phyloP scores from a whole-genome alignment of 257 asterid species.

The Lithospermum erythrorhizon region DNA sequence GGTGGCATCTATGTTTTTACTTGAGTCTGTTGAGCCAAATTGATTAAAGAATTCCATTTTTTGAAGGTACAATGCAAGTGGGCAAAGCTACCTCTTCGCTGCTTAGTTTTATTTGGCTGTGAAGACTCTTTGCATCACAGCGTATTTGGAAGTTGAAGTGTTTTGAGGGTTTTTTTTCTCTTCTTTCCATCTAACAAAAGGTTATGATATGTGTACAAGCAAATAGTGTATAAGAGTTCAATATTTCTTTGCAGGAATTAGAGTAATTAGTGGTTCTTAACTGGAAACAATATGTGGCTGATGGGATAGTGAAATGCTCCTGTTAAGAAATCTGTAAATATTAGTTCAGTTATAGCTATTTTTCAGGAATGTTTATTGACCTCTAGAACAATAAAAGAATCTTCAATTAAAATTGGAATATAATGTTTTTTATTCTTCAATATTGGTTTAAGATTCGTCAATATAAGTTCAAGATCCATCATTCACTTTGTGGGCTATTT shows the following conservation, averaged over 20 bases:
- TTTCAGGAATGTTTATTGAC: too few relatives aligned
- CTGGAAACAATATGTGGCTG: too few relatives aligned
- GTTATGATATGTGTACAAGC: not conserved
- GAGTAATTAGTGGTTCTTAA: too few relatives aligned
- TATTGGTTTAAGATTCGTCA: too few relatives aligned
- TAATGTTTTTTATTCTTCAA: too few relatives aligned
- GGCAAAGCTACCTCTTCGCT: conserved; percentile 3
- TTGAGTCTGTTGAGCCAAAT: not conserved
- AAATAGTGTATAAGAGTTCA: not conserved
- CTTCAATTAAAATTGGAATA: too few relatives aligned
- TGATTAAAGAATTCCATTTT: not conserved
- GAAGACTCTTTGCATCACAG: not conserved
- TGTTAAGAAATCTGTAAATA: too few relatives aligned
- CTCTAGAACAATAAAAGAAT: too few relatives aligned
- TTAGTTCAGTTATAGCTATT: too few relatives aligned
- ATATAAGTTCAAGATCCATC: too few relatives aligned
- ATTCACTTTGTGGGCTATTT: too few relatives aligned
- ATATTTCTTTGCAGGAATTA: not conserved
- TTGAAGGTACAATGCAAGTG: not conserved
- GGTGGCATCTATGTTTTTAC: not conserved
- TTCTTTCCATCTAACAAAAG: not conserved
- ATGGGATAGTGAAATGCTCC: too few relatives aligned
- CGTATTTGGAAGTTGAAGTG: not conserved
- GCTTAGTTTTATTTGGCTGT: not conserved
- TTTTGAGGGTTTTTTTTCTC: not conserved